phyloP scores from a whole-genome alignment of 148 eudicot genomes.

The Selenicereus undatus region DNA sequence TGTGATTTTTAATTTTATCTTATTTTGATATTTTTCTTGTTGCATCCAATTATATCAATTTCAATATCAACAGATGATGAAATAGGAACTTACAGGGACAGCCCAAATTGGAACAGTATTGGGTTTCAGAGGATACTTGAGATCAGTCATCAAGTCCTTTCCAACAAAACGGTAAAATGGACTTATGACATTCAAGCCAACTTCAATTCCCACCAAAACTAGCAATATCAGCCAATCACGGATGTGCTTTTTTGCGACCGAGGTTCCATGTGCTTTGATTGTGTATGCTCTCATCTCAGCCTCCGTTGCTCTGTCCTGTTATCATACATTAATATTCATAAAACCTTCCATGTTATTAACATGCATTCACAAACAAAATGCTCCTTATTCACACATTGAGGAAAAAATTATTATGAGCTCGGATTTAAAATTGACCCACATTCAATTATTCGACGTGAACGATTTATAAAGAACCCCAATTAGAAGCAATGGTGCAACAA shows the following conservation, averaged over 20 bases:
- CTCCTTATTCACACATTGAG: too few species aligned
- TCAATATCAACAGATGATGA: background rate
- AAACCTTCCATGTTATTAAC: too few species aligned
- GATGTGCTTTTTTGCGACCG: constrained; percentile 64
- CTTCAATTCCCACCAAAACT: constrained; percentile 55
- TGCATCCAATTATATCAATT: too few species aligned
- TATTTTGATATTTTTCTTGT: too few species aligned
- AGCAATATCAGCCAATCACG: constrained; percentile 84
- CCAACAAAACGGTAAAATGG: constrained; percentile 91
- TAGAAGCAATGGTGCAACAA: too few species aligned
- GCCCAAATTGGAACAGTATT: constrained; percentile 89
- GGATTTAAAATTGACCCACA: too few species aligned
- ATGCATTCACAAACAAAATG: too few species aligned
- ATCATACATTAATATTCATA: background rate
- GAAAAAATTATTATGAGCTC: too few species aligned
- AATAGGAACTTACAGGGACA: constrained; percentile 53
- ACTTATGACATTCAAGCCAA: constrained; percentile 54
- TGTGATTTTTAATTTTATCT: too few species aligned
- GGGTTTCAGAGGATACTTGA: constrained; percentile 70
- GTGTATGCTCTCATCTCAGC: constrained; percentile 54
- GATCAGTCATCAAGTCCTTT: constrained; percentile 76
- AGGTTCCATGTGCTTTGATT: constrained; percentile 66
- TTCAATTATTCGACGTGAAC: too few species aligned
- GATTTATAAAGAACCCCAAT: too few species aligned
- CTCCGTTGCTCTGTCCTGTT: constrained; percentile 9